A percentile compares a stretch with the other conserved stretches of the same genome.
These are phyloP conservation scores for Candida sp. DNA, from an alignment of 1,139 yeast species.

Conservation along the genomic window DNA sequence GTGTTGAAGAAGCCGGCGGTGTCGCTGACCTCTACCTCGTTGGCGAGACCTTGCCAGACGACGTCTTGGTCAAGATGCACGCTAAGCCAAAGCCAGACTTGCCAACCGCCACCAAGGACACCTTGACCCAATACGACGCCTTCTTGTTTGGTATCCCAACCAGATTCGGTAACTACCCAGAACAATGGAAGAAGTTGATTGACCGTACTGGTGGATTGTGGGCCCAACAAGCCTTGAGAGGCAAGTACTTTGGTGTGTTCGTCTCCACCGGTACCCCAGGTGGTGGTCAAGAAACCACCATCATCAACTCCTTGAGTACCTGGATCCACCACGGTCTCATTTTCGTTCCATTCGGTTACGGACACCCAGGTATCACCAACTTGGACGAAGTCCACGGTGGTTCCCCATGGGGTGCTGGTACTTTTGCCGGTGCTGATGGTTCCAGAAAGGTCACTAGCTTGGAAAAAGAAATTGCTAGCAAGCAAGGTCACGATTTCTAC, in stretches of 20 bases:
- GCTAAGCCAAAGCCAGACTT: slow-evolving; percentile 34
- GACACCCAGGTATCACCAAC: slow-evolving; percentile 29
- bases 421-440: slow-evolving; percentile 42
- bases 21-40: slow-evolving; percentile 41
- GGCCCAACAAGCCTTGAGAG: slow-evolving; percentile 38
- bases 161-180: slow-evolving; percentile 42
- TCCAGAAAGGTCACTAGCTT: slow-evolving; percentile 36
- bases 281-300: slow-evolving; percentile 46
- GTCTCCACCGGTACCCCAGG: slow-evolving; percentile 42
- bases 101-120: slow-evolving; percentile 36
- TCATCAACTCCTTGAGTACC: slow-evolving; percentile 34
- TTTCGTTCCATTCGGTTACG: slow-evolving; percentile 43
- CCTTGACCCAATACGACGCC: slow-evolving; percentile 38
- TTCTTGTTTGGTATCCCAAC: slow-evolving; percentile 45
- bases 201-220: slow-evolving; percentile 44
- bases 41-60: slow-evolving; percentile 37
- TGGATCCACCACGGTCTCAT: slow-evolving; percentile 43
- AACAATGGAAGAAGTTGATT: slow-evolving; percentile 44
- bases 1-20: slow-evolving; percentile 44
- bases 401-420: slow-evolving; percentile 49
- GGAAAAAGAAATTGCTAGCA: slow-evolving; percentile 36
- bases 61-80: slow-evolving; percentile 30
- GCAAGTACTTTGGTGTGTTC: slow-evolving; percentile 42
- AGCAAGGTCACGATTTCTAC: slow-evolving; percentile 35
- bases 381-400: slow-evolving; percentile 42